A percentile compares a stretch with the other conserved stretches of the same genome.
Evolutionary conservation across 305 asterid species (phyloP).

Genomic region (Ajuga reptans): DNA sequence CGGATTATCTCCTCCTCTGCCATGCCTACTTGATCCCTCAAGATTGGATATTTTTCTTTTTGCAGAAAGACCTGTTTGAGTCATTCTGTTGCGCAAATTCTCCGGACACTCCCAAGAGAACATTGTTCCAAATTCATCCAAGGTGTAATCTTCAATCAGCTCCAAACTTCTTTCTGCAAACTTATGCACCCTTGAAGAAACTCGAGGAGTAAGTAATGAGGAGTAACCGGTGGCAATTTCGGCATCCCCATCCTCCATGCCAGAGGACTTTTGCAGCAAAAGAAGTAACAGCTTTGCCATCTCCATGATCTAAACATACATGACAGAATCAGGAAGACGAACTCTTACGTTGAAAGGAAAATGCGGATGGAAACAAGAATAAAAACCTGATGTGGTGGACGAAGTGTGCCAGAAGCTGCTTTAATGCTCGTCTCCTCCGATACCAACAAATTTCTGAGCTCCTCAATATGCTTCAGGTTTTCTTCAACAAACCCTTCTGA

Average conservation of each 20-base stretch:
- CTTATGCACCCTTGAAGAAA: slow-evolving; percentile 44
- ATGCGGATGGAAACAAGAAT: slow-evolving; percentile 7
- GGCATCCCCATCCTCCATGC: slow-evolving; percentile 36
- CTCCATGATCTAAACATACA: slow-evolving; percentile 54
- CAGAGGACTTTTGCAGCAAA: slow-evolving; percentile 49
- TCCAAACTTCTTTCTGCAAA: slow-evolving; percentile 44
- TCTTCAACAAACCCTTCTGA: slow-evolving; percentile 41
- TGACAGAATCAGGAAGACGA: slow-evolving; percentile 15
- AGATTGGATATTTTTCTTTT: slow-evolving; percentile 70
- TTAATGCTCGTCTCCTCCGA: slow-evolving; percentile 19
- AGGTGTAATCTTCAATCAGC: slow-evolving; percentile 42
- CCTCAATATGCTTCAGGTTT: slow-evolving; percentile 54
- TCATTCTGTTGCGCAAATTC: slow-evolving; percentile 69
- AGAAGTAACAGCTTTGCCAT: slow-evolving; percentile 29
- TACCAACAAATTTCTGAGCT: slow-evolving; percentile 33
- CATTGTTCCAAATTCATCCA: slow-evolving; percentile 50
- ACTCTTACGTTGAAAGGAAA: slow-evolving; percentile 2
- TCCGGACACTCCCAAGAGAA: slow-evolving; percentile 95
- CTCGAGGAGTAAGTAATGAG: slow-evolving; percentile 31
- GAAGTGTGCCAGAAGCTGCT: slow-evolving; percentile 28
- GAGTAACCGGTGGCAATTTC: slow-evolving; percentile 30
- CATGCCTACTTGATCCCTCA: slow-evolving; percentile 64
- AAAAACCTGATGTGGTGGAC: slow-evolving; percentile 30
- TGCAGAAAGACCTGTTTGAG: slow-evolving; percentile 48
- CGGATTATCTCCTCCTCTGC: slow-evolving; percentile 62